These are phyloP conservation scores for Tephrocybe sp. DNA, from an alignment of 768 basidiomycete species.

Conservation along the genomic window DNA sequence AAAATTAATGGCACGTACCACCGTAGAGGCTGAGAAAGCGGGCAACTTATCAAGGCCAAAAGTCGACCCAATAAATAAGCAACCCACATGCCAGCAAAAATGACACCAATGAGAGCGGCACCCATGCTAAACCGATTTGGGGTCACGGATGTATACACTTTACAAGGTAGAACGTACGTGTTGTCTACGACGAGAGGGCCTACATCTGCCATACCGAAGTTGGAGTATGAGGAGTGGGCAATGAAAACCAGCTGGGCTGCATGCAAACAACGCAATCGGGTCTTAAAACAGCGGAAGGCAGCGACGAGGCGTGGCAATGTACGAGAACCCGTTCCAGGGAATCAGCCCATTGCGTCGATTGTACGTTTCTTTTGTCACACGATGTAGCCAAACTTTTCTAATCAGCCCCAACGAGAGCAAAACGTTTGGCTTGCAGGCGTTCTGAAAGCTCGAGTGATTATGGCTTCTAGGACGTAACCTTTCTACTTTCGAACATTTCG, in stretches of 20 bases:
- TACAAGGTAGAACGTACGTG: slow-evolving; percentile 27
- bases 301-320: slow-evolving; percentile 16
- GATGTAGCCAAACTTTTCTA: slow-evolving; percentile 12
- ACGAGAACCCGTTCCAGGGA: slow-evolving; percentile 19
- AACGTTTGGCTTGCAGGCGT: slow-evolving; percentile 10
- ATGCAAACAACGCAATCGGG: slow-evolving; percentile 15
- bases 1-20: slow-evolving; percentile 31
- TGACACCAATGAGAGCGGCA: slow-evolving; percentile 48
- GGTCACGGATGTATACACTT: not conserved
- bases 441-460: slow-evolving; percentile 12
- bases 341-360: slow-evolving; percentile 7
- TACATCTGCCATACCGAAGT: slow-evolving; percentile 17
- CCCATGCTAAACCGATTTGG: slow-evolving; percentile 38
- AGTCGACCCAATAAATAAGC: not conserved
- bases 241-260: slow-evolving; percentile 14
- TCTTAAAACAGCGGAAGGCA: slow-evolving; percentile 25
- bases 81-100: slow-evolving; percentile 44
- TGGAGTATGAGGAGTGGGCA: slow-evolving; percentile 7
- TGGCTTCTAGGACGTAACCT: slow-evolving; percentile 16
- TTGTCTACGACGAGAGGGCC: slow-evolving; percentile 28
- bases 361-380: slow-evolving; percentile 19
- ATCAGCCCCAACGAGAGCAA: slow-evolving; percentile 3
- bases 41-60: not conserved
- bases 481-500: not conserved
- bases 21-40: slow-evolving; percentile 42